Percentiles rank a stretch among this genome's conserved stretches.
phyloP scores from a whole-genome alignment of 73 alveolate genomes.

The Tetrahymena elliotti region DNA sequence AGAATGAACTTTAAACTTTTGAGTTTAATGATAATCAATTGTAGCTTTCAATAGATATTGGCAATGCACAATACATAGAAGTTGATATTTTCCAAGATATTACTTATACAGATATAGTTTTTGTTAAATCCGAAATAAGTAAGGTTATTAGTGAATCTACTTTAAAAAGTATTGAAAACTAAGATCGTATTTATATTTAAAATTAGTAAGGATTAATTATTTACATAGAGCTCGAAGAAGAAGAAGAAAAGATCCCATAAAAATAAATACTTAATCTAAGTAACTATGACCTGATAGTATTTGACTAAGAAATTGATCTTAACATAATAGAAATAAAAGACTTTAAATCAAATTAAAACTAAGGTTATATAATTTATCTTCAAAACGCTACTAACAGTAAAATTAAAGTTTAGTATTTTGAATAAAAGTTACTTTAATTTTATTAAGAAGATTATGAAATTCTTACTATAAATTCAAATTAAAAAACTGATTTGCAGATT shows the following conservation, averaged over 20 bases:
- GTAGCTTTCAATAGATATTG: neutral
- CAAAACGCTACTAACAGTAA: neutral
- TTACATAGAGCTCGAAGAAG: neutral
- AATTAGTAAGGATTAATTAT: neutral
- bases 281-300: neutral
- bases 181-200: too few species aligned
- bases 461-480: too few species aligned
- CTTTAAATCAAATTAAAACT: neutral
- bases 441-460: too few species aligned
- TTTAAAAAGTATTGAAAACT: neutral
- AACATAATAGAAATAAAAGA: neutral
- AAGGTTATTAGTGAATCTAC: neutral
- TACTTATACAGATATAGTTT: neutral
- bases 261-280: neutral
- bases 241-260: too few species aligned
- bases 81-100: neutral
- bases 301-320: too few species aligned
- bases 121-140: neutral
- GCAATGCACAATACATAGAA: neutral
- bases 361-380: neutral
- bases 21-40: neutral
- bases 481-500: too few species aligned
- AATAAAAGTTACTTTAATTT: neutral
- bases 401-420: neutral
- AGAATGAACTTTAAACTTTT: too few species aligned